phyloP scores from a whole-genome alignment of 345 rosid genomes.

The Acer saccharum region DNA sequence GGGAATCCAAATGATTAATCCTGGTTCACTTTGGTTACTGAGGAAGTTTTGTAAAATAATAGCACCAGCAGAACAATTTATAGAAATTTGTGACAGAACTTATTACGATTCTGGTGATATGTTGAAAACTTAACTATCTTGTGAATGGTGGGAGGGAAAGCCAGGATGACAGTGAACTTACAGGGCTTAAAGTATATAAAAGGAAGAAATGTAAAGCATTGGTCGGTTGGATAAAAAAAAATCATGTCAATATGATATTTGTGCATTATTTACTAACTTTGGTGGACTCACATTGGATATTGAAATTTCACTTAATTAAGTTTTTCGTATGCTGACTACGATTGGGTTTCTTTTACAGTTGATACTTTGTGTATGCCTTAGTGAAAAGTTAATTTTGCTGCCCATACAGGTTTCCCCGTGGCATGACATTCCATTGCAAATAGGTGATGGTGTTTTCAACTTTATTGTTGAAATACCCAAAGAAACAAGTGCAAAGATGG shows the following conservation, averaged over 20 bases:
- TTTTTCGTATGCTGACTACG: background rate
- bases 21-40: background rate
- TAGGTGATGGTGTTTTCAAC: slow-evolving; percentile 85
- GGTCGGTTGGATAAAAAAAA: background rate
- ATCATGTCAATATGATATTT: too few relatives aligned
- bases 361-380: background rate
- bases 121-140: background rate
- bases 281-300: background rate
- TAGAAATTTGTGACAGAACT: background rate
- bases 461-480: slow-evolving; percentile 88
- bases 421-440: slow-evolving; percentile 86
- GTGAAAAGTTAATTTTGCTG: slow-evolving; percentile 2
- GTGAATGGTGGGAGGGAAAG: background rate
- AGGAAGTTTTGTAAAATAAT: background rate
- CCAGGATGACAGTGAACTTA: background rate
- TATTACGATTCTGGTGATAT: background rate
- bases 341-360: background rate
- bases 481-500: slow-evolving; percentile 97
- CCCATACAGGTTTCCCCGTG: slow-evolving; percentile 79
- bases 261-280: background rate
- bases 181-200: background rate
- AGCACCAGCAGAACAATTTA: background rate
- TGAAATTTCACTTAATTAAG: background rate
- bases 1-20: background rate
- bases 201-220: background rate